These are phyloP conservation scores for Emmonsiellopsis sp. DNA, from an alignment of 2,329 filamentous ascomycete genomes.

Conservation along the genomic window DNA sequence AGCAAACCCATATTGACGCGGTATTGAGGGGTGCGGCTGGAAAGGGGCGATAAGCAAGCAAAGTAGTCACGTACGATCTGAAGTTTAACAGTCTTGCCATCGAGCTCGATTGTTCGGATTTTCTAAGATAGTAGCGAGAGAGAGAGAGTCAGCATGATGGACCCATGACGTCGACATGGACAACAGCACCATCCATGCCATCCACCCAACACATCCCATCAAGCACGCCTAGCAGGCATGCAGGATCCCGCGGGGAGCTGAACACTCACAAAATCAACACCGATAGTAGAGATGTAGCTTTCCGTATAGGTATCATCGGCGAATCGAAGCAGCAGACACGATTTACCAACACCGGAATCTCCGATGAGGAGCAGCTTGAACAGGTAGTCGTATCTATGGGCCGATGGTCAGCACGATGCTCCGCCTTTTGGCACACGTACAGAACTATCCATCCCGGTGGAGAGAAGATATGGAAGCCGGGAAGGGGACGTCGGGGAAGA, in stretches of 20 bases:
- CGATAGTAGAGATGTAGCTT: constrained; percentile 99
- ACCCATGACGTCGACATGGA: neutral
- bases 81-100: constrained; percentile 98
- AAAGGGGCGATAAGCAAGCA: neutral
- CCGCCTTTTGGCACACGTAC: no score
- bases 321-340: constrained; percentile 93
- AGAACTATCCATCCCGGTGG: no score
- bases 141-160: constrained; percentile 2
- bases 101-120: constrained; percentile 99
- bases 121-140: constrained; percentile 51
- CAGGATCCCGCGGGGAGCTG: neutral
- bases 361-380: constrained; percentile 99
- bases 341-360: constrained; percentile 99
- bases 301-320: constrained; percentile 99
- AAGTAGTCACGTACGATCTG: constrained; percentile 69
- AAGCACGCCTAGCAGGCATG: neutral
- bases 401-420: neutral
- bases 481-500: neutral
- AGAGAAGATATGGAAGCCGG: neutral
- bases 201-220: neutral
- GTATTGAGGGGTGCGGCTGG: constrained; percentile 7
- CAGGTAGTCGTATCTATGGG: constrained; percentile 96
- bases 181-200: neutral
- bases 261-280: constrained; percentile 86
- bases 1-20: constrained; percentile 3